Conservation (phyloP, 2,329 filamentous ascomycete species). For the Pseudogymnoascus sp. region DNA sequence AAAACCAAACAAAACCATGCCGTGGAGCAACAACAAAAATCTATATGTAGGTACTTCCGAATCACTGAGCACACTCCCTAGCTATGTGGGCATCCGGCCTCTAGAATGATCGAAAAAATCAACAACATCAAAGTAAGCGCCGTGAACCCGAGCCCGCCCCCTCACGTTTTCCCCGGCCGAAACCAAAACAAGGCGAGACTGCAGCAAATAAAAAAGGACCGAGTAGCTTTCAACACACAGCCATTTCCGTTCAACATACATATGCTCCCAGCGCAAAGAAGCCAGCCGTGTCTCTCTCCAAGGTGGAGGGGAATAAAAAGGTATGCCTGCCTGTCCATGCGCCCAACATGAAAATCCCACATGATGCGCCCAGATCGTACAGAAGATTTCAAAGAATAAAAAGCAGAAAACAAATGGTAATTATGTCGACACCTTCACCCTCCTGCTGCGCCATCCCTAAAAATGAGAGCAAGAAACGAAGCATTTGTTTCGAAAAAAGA, state of each 20-base stretch:
- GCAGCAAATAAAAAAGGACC: background rate
- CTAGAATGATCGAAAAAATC: background rate
- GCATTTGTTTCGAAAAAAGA: background rate
- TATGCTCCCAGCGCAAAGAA: constrained; percentile 1
- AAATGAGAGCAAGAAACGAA: background rate
- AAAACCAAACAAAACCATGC: background rate
- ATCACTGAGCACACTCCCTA: constrained; percentile 6
- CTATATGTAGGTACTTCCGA: constrained; percentile 5
- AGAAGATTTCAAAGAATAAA: background rate
- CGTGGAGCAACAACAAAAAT: background rate
- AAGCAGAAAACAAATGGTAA: background rate
- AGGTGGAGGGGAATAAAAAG: background rate
- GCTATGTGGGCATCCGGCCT: constrained; percentile 4
- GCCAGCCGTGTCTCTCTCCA: background rate
- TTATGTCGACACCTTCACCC: background rate
- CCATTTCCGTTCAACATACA: constrained; percentile 2
- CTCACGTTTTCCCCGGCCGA: background rate
- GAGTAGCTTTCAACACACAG: background rate
- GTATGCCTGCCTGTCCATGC: constrained; percentile 5
- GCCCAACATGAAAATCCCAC: constrained; percentile 4
- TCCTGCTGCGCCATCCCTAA: background rate
- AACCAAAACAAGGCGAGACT: background rate
- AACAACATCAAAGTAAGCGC: background rate
- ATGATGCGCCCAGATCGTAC: constrained; percentile 6
- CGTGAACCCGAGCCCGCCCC: background rate